These are phyloP conservation scores for Debaryomycetaceae sp. DNA, from an alignment of 1,139 yeast species.

Conservation along the genomic window DNA sequence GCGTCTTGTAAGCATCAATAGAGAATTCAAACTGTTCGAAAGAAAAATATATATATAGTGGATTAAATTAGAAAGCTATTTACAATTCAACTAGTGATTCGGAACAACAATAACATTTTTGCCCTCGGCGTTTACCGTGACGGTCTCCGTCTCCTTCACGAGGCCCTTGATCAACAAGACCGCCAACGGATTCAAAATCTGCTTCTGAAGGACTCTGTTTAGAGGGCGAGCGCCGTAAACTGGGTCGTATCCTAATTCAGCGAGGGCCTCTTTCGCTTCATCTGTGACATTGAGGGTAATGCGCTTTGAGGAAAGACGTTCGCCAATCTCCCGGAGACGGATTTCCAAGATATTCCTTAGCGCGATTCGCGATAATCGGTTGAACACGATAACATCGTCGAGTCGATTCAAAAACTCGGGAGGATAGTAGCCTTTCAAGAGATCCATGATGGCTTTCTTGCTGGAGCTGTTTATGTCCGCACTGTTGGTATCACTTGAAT, in stretches of 20 bases:
- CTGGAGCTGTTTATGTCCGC: constrained; percentile 40
- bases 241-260: constrained; percentile 82
- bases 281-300: constrained; percentile 49
- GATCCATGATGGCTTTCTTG: constrained; percentile 49
- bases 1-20: constrained; percentile 24
- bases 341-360: constrained; percentile 74
- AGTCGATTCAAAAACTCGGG: constrained; percentile 93
- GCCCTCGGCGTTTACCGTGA: constrained; percentile 23
- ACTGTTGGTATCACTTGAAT: constrained; percentile 29
- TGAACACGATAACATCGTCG: constrained; percentile 84
- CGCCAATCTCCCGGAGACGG: constrained; percentile 68
- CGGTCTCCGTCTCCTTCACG: constrained; percentile 59
- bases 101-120: constrained; percentile 28
- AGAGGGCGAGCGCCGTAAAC: constrained; percentile 93
- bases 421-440: constrained; percentile 65
- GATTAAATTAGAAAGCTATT: neutral
- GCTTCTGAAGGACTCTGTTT: constrained; percentile 78
- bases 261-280: constrained; percentile 66
- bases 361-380: constrained; percentile 68
- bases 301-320: constrained; percentile 68
- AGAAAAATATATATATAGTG: too few relatives aligned
- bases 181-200: constrained; percentile 79
- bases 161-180: constrained; percentile 69
- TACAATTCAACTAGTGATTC: constrained; percentile 22
- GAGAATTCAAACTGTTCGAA: neutral